Percentiles rank a stretch among this genome's conserved stretches.
Conservation (phyloP, 805 yeast species). For the Wickerhamomyces strasburgensis region DNA sequence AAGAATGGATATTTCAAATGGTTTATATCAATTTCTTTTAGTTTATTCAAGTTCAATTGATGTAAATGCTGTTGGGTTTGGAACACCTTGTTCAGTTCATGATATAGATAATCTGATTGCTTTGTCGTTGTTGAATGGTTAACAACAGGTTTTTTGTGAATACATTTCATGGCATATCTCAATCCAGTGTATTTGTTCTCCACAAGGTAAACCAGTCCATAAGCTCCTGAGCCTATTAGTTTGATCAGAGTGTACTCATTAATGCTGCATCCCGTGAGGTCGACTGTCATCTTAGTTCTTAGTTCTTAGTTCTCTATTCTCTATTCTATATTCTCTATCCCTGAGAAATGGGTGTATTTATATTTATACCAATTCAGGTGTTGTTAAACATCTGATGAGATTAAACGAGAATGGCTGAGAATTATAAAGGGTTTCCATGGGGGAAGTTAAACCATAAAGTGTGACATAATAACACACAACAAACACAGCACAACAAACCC, state of each 20-base stretch:
- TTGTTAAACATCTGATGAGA: too few species aligned
- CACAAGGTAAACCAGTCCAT: conserved; percentile 74
- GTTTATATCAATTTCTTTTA: conserved; percentile 13
- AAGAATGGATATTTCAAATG: conserved; percentile 29
- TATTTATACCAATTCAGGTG: too few species aligned
- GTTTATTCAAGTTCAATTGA: conserved; percentile 20
- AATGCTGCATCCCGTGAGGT: conserved; percentile 10
- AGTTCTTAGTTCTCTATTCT: too few species aligned
- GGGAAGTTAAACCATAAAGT: too few species aligned
- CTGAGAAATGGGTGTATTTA: too few species aligned
- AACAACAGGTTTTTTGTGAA: conserved; percentile 37
- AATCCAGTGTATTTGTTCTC: conserved; percentile 45
- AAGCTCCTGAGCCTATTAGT: conserved; percentile 72
- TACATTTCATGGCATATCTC: conserved; percentile 66
- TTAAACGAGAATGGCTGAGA: too few species aligned
- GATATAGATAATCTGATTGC: conserved; percentile 14
- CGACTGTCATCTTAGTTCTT: conserved; percentile 4
- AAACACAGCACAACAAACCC: too few species aligned
- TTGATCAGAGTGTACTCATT: conserved; percentile 17
- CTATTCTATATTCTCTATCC: too few species aligned
- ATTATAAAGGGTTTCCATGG: too few species aligned
- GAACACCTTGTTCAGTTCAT: conserved; percentile 10
- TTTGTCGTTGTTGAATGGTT: conserved; percentile 20
- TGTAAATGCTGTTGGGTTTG: neutral
- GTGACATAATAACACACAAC: too few species aligned